Base-by-base conservation (phyloP, 495 filamentous ascomycete species). In the Staphylotrichum tortipilum region DNA sequence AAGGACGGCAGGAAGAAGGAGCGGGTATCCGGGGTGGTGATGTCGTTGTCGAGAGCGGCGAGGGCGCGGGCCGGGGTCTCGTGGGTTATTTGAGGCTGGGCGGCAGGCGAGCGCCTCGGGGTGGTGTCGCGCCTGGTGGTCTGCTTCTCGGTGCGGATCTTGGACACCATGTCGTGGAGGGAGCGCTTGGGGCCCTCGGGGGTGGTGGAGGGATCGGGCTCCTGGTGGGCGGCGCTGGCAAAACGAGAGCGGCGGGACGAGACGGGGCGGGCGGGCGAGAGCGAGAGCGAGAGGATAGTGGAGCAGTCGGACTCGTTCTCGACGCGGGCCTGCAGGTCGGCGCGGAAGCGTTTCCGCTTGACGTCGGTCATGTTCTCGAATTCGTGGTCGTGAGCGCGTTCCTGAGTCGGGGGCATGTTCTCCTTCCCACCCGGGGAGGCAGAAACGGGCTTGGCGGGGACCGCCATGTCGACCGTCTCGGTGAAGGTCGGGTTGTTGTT, bases 1-100 rank as follows among this genome's bases (percentile, higher is more conserved):
- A 74, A 64, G 17, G 59, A 60, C 3, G 71, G 71, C 14, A 74
- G 49, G 38, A 72, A 72, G 53, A 74, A 74, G 18, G 71, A 74
- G 3, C 68, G 68, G 31, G 59, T 62, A 19, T 68, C 70, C n/a
- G 66, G 65, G 40, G 64, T 69, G 26, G 53, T 44, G 12, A 56
- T 56, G 42, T 47, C 60, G 48, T 56, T 45, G 40, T 63, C 60
- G 19, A 39, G 28, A 9, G 28, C n/a, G n/a, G n/a, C 26, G 17
- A 34, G n/a, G 14, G 8, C 54, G 15, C 50, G 37, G 7, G 44
- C 45, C 9, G 39, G 53, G 6, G 48, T 35, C 26, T 55, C 26
- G 29, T 44, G 41, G 26, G 29, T 50, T 14, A n/a, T n/a, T n/a
- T n/a, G n/a, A n/a, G 31, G 22, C 7, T 51, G 55, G 1, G 33